Base-by-base conservation (phyloP, 768 basidiomycete species). In the Gymnopilus dilepis region DNA sequence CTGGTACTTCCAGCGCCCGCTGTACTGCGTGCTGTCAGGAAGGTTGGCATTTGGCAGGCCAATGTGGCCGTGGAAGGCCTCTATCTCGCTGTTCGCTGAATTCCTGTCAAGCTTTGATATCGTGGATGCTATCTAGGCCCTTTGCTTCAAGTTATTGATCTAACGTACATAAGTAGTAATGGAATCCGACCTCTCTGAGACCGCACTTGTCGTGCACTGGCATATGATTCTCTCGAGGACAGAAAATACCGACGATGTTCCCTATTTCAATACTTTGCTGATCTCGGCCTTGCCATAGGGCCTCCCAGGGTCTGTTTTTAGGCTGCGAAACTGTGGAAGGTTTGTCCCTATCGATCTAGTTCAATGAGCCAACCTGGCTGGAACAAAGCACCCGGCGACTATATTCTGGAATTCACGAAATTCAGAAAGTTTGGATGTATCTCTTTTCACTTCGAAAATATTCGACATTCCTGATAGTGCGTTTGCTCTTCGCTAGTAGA, bases 1-100 rank as follows among this genome's bases (percentile, higher is more conserved):
- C 78, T 92, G 2, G 72, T 94, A 6, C 59, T 90, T 17, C 89
- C 92, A 9, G 88, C 87, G 0, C 92, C 92, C 1, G 77, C 87
- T 24, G 80, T 86, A 61, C 75, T 94, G 31, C 78, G 92, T 42
- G 80, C 87, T 5, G 84, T 87, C 12, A 80, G 89, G 56, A 79
- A 79, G 66, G 69, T 94, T 22, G 92, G 92, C 7, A 80, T 86
- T 6, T 94, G 92, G 92, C 92, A 94, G 76, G 92, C 91, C 40
- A 88, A 89, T 66, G 78, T 94, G 38, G 92, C 92, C 1, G 80
- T 94, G 6, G 92, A 94, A 66, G 92, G 92, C 6, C 68, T 85
- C 31, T 83, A 82, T 66, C 57, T 79, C 45, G 75, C 78, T 56
- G 79, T 83, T 15, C 69, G 81, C 34, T 84, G 67, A 69, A 17